phyloP scores from a whole-genome alignment of 257 asterid species.

The Leptodermis oblonga region DNA sequence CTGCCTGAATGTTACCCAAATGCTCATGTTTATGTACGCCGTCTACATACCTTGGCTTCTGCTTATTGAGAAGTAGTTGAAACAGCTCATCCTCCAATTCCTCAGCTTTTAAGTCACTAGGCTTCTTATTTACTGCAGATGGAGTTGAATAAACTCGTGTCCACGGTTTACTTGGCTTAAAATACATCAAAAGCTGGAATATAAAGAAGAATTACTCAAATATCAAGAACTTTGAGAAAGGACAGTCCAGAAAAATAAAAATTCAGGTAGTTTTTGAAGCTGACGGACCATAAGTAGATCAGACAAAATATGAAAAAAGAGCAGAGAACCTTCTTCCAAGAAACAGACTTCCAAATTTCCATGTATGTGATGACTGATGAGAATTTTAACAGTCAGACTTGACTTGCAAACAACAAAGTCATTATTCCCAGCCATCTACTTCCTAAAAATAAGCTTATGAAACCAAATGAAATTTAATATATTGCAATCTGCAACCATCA shows the following conservation, averaged over 20 bases:
- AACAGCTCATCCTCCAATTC: constrained; percentile 55
- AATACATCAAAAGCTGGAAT: constrained; percentile 50
- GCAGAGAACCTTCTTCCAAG: not conserved
- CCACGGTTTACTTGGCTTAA: constrained; percentile 67
- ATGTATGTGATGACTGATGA: not conserved
- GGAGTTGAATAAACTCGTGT: constrained; percentile 39
- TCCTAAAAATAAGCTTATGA: not conserved
- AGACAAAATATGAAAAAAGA: not conserved
- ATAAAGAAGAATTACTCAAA: constrained; percentile 1
- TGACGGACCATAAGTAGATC: not conserved
- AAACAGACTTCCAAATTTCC: not conserved
- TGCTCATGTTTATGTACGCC: not conserved
- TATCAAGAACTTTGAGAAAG: not conserved
- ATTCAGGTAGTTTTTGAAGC: not conserved
- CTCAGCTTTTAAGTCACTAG: constrained; percentile 36
- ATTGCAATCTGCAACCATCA: not conserved
- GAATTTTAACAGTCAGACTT: not conserved
- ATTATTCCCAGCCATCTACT: not conserved
- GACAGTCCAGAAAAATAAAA: not conserved
- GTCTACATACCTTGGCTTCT: constrained; percentile 49
- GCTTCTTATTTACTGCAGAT: constrained; percentile 35
- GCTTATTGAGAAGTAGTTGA: constrained; percentile 37
- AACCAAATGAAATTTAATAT: not conserved
- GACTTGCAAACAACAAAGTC: not conserved
- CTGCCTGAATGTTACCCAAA: not conserved